Evolutionary conservation across 208 protist species (phyloP).

Genomic region (Leishmania gerbilli): DNA sequence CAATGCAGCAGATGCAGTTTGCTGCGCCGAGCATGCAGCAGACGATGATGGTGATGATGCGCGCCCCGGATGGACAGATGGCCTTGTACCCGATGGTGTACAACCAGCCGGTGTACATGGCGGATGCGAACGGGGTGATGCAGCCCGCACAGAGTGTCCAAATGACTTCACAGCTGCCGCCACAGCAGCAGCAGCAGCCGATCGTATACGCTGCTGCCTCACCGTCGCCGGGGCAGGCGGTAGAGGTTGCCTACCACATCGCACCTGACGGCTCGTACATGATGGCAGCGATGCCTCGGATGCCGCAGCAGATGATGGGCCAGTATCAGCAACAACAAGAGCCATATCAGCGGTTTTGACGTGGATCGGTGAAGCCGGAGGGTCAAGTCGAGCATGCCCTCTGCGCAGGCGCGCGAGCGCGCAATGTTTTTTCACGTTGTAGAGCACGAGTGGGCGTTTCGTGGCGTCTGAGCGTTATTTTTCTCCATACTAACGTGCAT

Average conservation of each 20-base stretch:
- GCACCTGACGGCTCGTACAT: constrained; percentile 12
- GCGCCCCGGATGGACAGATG: constrained; percentile 28
- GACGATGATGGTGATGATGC: constrained; percentile 36
- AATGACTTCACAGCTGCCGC: neutral
- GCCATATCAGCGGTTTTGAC: neutral
- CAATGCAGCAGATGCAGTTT: neutral
- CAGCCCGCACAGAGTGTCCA: constrained; percentile 10
- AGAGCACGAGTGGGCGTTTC: neutral
- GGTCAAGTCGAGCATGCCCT: neutral
- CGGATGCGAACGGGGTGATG: constrained; percentile 10
- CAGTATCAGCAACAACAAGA: constrained; percentile 7
- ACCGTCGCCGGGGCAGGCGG: neutral
- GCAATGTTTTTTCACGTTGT: neutral
- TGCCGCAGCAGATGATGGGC: constrained; percentile 6
- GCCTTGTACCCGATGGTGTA: constrained; percentile 27
- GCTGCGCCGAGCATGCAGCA: constrained; percentile 1
- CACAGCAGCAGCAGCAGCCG: constrained; percentile 13
- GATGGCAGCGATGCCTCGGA: neutral
- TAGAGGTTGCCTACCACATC: constrained; percentile 6
- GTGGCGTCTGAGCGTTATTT: neutral
- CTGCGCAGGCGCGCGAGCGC: neutral
- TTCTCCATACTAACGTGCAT: neutral
- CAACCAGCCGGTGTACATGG: constrained; percentile 25
- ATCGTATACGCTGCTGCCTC: constrained; percentile 3
- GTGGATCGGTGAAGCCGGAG: too few relatives aligned